Percentiles rank a stretch among this genome's conserved stretches.
Conservation (phyloP, 352 stramenopile species). For the Pythium myriotylum region DNA sequence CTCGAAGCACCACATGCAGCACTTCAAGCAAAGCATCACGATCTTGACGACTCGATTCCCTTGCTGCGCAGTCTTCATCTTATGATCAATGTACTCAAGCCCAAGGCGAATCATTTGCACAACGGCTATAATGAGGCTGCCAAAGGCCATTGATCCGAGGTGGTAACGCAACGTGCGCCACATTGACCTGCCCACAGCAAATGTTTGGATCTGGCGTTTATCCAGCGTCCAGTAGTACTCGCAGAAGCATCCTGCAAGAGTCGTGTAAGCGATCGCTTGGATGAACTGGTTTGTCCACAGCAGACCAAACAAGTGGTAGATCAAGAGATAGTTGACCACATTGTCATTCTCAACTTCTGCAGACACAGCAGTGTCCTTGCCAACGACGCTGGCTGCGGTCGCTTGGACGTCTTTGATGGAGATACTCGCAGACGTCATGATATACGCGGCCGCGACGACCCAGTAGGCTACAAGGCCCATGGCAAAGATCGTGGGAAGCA, state of each 20-base stretch:
- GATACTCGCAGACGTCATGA: constrained; percentile 68
- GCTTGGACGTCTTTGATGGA: constrained; percentile 47
- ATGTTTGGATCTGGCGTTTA: constrained; percentile 54
- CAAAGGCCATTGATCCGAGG: constrained; percentile 86
- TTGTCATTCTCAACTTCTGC: constrained; percentile 57
- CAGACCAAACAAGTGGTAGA: constrained; percentile 84
- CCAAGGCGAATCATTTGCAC: constrained; percentile 75
- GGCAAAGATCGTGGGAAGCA: constrained; percentile 70
- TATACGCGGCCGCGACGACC: constrained; percentile 75
- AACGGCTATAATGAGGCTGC: constrained; percentile 84
- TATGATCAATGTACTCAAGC: constrained; percentile 84
- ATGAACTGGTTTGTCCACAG: constrained; percentile 91
- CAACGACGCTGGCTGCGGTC: constrained; percentile 31
- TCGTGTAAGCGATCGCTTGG: constrained; percentile 70
- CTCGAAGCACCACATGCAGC: constrained; percentile 88
- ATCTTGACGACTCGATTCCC: constrained; percentile 68
- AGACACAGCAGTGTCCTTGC: constrained; percentile 23
- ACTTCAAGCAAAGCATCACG: constrained; percentile 88
- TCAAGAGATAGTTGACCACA: constrained; percentile 76
- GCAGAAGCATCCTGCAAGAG: constrained; percentile 78
- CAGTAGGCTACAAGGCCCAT: constrained; percentile 75
- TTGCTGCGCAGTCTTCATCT: constrained; percentile 65
- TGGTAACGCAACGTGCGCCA: constrained; percentile 79
- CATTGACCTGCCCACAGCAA: constrained; percentile 58
- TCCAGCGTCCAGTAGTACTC: constrained; percentile 89